phyloP scores from a whole-genome alignment of 169 alveolate species.

The Theileria parva region DNA sequence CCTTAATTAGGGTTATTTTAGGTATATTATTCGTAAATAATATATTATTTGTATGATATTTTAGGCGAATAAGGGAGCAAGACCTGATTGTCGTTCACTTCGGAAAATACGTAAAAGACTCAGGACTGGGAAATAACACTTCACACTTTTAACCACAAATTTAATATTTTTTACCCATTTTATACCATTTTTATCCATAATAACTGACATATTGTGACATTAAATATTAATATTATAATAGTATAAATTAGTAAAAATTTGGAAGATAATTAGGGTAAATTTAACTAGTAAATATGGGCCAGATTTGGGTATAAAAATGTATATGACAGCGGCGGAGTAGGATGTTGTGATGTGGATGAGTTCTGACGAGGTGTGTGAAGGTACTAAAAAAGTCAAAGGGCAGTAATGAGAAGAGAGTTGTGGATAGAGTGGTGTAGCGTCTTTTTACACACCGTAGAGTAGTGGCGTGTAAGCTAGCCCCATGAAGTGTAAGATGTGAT shows the following conservation, averaged over 20 bases:
- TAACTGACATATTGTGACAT: no score
- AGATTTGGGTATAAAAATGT: background rate
- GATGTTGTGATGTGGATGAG: no score
- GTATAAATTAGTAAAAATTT: background rate
- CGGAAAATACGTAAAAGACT: constrained; percentile 61
- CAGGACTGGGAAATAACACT: constrained; percentile 54
- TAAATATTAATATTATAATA: no score
- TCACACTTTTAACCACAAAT: no score
- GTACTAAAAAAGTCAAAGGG: background rate
- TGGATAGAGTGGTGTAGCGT: background rate
- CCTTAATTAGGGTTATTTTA: background rate
- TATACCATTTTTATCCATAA: background rate
- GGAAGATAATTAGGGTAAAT: background rate
- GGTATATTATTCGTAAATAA: background rate
- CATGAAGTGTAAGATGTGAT: background rate
- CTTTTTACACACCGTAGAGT: background rate
- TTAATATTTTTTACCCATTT: background rate
- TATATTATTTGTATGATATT: background rate
- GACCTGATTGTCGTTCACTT: constrained; percentile 62
- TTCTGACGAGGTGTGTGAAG: no score
- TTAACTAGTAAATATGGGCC: background rate
- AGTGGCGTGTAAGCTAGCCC: background rate
- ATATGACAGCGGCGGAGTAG: no score
- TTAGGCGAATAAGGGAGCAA: constrained; percentile 67
- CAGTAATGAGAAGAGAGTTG: background rate